These are phyloP conservation scores for Colletotrichum sansevieriae DNA, from an alignment of 2,329 filamentous ascomycete species.

Conservation along the genomic window DNA sequence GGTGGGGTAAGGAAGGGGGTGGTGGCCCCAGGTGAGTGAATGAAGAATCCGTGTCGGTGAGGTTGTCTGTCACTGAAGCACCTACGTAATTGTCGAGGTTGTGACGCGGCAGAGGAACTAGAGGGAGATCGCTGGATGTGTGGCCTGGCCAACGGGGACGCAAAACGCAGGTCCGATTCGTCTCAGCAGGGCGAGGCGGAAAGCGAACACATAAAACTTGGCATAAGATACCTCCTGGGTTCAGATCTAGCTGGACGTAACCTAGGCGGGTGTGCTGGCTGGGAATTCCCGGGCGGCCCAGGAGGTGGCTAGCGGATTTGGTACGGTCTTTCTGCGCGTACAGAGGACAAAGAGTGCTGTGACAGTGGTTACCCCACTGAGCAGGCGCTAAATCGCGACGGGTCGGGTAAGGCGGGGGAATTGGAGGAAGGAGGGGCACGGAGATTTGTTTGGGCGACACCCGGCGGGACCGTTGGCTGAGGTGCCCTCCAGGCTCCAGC, in stretches of 20 bases:
- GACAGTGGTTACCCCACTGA: constrained; percentile 3
- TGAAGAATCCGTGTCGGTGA: constrained; percentile 3
- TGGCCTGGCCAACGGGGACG: not conserved
- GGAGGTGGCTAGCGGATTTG: constrained; percentile 42
- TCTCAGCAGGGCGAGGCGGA: not conserved
- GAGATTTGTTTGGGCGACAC: constrained; percentile 22
- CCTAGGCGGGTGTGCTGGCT: constrained; percentile 5
- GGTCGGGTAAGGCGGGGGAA: constrained; percentile 17
- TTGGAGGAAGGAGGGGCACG: constrained; percentile 27
- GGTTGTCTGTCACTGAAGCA: not conserved
- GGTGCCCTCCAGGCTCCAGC: too few relatives aligned
- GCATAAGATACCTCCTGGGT: not conserved
- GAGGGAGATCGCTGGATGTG: not conserved
- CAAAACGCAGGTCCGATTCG: not conserved
- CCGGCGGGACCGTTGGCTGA: constrained; percentile 10
- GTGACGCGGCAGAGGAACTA: not conserved
- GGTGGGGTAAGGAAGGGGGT: constrained; percentile 10
- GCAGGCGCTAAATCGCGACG: constrained; percentile 5
- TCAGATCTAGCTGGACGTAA: not conserved
- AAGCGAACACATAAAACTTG: not conserved
- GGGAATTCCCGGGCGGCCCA: constrained; percentile 30
- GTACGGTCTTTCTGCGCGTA: not conserved
- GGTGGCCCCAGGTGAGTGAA: not conserved
- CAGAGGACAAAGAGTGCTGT: constrained; percentile 24
- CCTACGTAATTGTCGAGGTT: constrained; percentile 6